Evolutionary conservation across 1,284 basidiomycete genomes (phyloP).

Genomic region (Polyporus tsugae): DNA sequence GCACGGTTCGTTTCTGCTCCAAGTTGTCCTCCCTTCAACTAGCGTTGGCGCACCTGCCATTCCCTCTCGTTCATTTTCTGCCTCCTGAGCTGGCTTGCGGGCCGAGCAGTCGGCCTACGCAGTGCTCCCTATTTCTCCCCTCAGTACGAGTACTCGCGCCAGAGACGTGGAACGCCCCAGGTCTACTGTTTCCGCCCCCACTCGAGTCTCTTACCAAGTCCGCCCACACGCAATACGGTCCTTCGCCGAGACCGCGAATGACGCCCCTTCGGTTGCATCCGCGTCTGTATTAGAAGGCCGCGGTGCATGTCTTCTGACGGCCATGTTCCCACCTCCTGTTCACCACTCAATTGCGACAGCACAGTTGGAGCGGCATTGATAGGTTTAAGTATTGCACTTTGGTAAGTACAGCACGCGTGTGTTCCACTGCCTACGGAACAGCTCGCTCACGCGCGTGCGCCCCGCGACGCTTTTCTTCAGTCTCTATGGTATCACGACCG

Average conservation of each 20-base stretch:
- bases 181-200: not conserved
- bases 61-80: not conserved
- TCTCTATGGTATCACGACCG: conserved; percentile 24
- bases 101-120: not conserved
- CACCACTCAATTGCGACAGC: conserved; percentile 12
- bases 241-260: conserved; percentile 16
- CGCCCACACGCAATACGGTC: not conserved
- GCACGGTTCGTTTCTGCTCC: not conserved
- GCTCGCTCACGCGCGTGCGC: not conserved
- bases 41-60: too few relatives aligned
- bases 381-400: conserved; percentile 18
- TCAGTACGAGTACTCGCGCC: not conserved
- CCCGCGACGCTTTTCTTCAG: conserved; percentile 2
- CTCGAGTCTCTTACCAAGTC: not conserved
- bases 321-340: not conserved
- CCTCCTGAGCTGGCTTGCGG: not conserved
- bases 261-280: conserved; percentile 1
- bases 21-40: not conserved
- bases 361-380: conserved; percentile 24
- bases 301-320: conserved; percentile 20
- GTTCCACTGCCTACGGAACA: not conserved
- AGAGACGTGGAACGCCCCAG: not conserved
- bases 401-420: conserved; percentile 13
- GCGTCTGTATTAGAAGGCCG: not conserved
- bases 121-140: not conserved